Evolutionary conservation across 176 grass and related monocot species (phyloP).

Genomic region (Triticum timopheevii): DNA sequence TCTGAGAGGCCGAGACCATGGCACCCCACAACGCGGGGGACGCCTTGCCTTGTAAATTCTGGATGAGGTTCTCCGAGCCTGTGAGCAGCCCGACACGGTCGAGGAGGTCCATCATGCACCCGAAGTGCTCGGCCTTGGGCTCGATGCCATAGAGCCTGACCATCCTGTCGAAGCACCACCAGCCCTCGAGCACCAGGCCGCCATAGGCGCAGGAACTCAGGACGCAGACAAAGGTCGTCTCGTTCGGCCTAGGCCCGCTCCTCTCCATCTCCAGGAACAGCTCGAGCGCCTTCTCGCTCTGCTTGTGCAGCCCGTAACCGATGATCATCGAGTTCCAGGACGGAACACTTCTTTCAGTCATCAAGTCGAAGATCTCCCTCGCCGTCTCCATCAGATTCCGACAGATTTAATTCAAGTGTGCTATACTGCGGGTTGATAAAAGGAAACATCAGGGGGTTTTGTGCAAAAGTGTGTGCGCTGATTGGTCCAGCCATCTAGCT

Average conservation of each 20-base stretch:
- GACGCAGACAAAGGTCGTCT: conserved; percentile 57
- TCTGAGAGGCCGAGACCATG: conserved; percentile 44
- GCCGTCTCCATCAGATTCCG: conserved; percentile 32
- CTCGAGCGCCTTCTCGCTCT: conserved; percentile 51
- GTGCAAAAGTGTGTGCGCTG: too few species aligned
- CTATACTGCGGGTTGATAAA: too few species aligned
- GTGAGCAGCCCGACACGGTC: conserved; percentile 47
- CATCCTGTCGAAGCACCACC: conserved; percentile 71
- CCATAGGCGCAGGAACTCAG: conserved; percentile 64
- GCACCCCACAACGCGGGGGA: conserved; percentile 43
- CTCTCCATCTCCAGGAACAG: conserved; percentile 72
- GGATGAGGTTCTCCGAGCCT: conserved; percentile 30
- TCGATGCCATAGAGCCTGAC: conserved; percentile 39
- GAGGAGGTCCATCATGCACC: conserved; percentile 77
- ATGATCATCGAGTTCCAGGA: conserved; percentile 84
- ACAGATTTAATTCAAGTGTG: too few species aligned
- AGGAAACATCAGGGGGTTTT: too few species aligned
- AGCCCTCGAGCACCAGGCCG: conserved; percentile 70
- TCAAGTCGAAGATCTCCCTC: conserved; percentile 49
- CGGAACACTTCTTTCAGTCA: conserved; percentile 40
- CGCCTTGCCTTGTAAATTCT: conserved; percentile 24
- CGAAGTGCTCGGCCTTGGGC: conserved; percentile 58
- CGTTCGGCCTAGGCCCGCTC: conserved; percentile 40
- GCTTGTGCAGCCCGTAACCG: conserved; percentile 55
- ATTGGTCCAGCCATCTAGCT: too few species aligned